Evolutionary conservation across 2,329 filamentous ascomycete genomes (phyloP).

Genomic region (Aspergillus pseudonomiae): DNA sequence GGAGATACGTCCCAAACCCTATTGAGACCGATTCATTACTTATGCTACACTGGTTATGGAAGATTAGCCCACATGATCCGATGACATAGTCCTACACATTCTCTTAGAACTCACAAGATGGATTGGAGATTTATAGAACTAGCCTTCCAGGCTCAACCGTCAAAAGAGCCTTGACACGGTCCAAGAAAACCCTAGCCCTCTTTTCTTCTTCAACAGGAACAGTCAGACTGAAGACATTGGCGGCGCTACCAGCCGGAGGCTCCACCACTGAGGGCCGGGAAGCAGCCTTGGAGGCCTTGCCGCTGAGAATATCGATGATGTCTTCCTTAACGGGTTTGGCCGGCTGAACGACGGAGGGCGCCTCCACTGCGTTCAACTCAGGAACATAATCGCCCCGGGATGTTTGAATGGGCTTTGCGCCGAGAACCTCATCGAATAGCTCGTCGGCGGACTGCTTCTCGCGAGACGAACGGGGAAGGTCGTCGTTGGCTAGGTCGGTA

Average conservation of each 20-base stretch:
- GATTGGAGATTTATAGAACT: constrained; percentile 52
- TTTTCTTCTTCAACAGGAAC: constrained; percentile 81
- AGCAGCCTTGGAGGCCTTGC: constrained; percentile 41
- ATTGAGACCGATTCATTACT: constrained; percentile 6
- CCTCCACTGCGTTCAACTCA: constrained; percentile 63
- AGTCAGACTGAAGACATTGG: constrained; percentile 79
- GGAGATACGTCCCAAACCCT: background rate
- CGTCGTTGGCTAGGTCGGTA: constrained; percentile 82
- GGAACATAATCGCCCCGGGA: constrained; percentile 70
- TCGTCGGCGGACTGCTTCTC: constrained; percentile 73
- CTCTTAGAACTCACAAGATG: constrained; percentile 7
- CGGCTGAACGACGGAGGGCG: constrained; percentile 33
- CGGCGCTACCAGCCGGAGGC: constrained; percentile 53
- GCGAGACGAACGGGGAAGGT: constrained; percentile 69
- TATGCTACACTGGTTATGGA: constrained; percentile 7
- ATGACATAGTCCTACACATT: background rate
- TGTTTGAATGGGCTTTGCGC: constrained; percentile 49
- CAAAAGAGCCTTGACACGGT: constrained; percentile 80
- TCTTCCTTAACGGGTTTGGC: constrained; percentile 61
- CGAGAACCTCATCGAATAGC: constrained; percentile 87
- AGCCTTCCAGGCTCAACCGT: constrained; percentile 78
- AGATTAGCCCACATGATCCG: constrained; percentile 1
- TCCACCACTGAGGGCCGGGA: constrained; percentile 29
- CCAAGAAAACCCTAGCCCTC: constrained; percentile 78
- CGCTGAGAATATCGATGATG: constrained; percentile 79